Base-by-base conservation (phyloP, 1,284 basidiomycete species). In the Chiua sp. region DNA sequence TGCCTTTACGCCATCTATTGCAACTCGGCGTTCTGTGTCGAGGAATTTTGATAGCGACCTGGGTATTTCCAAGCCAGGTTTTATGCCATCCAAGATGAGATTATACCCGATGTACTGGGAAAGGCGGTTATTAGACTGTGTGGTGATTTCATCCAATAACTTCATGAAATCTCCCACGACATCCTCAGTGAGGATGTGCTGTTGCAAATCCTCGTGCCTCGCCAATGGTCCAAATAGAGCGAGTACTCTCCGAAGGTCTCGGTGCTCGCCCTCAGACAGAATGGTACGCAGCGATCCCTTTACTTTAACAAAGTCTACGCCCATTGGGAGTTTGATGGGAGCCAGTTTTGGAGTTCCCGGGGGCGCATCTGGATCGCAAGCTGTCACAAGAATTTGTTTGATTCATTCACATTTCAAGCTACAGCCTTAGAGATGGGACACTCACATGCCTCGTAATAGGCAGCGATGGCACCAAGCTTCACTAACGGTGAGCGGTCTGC, bases 361-460 rank as follows among this genome's bases (percentile, higher is more conserved):
- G 22, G 44, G n/a, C 0, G 7, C 28, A 2, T 48, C 33, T 1
- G 51, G 16, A 39, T 56, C 68, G 37, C 20, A 68, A 28, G 59
- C 67, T 68, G 42, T 3, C 28, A 49, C 11, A 2, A 39, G 47
- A n/a, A n/a, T n/a, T n/a, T n/a, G n/a, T n/a, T n/a, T n/a, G n/a
- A n/a, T n/a, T n/a, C n/a, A n/a, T n/a, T n/a, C n/a, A n/a, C n/a
- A n/a, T n/a, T n/a, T n/a, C n/a, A n/a, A n/a, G n/a, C n/a, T n/a
- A n/a, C n/a, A n/a, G n/a, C n/a, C n/a, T n/a, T 26, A 35, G 28
- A 22, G 5, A 23, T 13, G 28, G 15, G 23, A 47, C 7, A 53
- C 70, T 55, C 37, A 71, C 69, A 63, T 37, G 60, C 62, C 42
- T 72, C 70, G 20, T 62, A 66, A 53, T 68, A 74, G 12, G n/a